These are phyloP conservation scores for Hypsizygus ulmarius DNA, from an alignment of 1,284 basidiomycete genomes.

Conservation along the genomic window DNA sequence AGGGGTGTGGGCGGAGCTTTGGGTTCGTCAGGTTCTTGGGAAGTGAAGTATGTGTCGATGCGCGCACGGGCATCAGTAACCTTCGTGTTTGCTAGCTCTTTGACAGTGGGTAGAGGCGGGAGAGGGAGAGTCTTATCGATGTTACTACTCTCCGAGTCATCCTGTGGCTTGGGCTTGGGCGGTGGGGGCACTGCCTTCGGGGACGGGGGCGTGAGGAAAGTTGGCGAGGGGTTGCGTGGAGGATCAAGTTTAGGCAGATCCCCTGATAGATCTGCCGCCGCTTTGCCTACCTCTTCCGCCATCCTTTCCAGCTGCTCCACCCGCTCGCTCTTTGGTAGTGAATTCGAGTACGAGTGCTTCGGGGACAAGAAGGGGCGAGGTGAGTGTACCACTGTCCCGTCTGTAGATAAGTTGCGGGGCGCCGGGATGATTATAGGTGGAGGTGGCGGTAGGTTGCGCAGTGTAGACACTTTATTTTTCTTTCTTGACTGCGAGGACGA, in stretches of 20 bases:
- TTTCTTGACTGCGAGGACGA: neutral
- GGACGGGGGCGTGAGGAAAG: neutral
- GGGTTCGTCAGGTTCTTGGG: neutral
- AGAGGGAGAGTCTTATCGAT: constrained; percentile 59
- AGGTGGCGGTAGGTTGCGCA: constrained; percentile 14
- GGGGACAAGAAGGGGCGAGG: constrained; percentile 62
- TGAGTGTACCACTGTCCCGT: constrained; percentile 43
- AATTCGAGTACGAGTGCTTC: constrained; percentile 46
- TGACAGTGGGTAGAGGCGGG: constrained; percentile 48
- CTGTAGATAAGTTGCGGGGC: neutral
- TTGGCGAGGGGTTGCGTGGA: neutral
- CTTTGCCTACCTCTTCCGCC: constrained; percentile 50
- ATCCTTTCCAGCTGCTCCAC: constrained; percentile 67
- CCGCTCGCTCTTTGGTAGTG: constrained; percentile 49
- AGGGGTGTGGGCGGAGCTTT: constrained; percentile 52
- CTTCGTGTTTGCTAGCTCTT: constrained; percentile 20
- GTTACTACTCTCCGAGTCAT: constrained; percentile 11
- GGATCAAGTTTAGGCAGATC: constrained; percentile 35
- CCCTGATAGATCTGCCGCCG: constrained; percentile 35
- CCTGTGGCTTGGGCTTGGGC: neutral
- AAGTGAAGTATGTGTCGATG: constrained; percentile 14
- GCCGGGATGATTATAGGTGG: constrained; percentile 11
- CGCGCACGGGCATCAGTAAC: constrained; percentile 1
- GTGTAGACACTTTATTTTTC: neutral
- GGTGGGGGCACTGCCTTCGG: neutral